phyloP scores from a whole-genome alignment of 768 basidiomycete genomes.

The Xerocomus brunneocitrinus region DNA sequence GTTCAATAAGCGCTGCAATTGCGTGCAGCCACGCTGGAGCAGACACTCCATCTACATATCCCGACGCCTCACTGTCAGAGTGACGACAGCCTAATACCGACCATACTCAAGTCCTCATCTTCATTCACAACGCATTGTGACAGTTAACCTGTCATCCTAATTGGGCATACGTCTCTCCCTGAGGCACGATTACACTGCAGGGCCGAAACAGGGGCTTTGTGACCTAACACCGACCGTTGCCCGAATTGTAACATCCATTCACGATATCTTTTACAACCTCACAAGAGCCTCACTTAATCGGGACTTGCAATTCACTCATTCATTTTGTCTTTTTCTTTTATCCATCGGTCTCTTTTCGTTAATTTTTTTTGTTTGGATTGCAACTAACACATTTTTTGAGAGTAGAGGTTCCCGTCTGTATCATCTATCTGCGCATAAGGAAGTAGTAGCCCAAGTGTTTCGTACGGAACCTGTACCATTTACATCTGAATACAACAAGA shows the following conservation, averaged over 20 bases:
- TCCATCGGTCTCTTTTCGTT: background rate
- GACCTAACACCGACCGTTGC: constrained; percentile 8
- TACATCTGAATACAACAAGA: background rate
- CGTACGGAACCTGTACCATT: constrained; percentile 20
- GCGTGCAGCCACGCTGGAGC: constrained; percentile 8
- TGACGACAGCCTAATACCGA: constrained; percentile 9
- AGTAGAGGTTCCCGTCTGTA: constrained; percentile 15
- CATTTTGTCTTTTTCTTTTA: background rate
- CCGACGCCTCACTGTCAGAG: constrained; percentile 12
- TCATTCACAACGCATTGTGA: constrained; percentile 16
- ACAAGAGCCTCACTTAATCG: constrained; percentile 19
- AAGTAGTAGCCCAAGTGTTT: constrained; percentile 1
- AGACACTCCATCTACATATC: constrained; percentile 4
- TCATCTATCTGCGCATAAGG: constrained; percentile 13
- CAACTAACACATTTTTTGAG: constrained; percentile 14
- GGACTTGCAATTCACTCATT: constrained; percentile 3
- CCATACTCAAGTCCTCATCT: constrained; percentile 10
- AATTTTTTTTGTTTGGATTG: constrained; percentile 9
- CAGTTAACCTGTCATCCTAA: constrained; percentile 23
- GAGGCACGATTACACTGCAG: background rate
- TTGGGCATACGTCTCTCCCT: constrained; percentile 13
- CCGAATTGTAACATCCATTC: constrained; percentile 19
- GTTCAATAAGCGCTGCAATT: constrained; percentile 55
- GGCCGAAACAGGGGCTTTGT: constrained; percentile 9
- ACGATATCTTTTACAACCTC: constrained; percentile 14